Base-by-base conservation (phyloP, 2,329 filamentous ascomycete species). In the Phyllosticta paracitricarpa region DNA sequence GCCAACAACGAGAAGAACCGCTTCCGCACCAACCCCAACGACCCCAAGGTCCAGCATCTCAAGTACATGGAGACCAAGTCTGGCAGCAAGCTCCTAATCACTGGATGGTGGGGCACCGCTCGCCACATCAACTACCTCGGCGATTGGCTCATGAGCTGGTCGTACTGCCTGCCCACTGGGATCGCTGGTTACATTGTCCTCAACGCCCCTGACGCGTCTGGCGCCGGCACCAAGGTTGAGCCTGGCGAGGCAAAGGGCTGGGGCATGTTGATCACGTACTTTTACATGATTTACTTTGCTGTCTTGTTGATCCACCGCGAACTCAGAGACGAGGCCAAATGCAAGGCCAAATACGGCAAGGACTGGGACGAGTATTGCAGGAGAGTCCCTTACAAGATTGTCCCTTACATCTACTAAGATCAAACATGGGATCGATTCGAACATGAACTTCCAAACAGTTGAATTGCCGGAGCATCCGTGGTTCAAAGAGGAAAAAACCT, bases 71-170 rank as follows among this genome's bases (percentile, higher is more conserved):
- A 94, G 77, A 97, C 93, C 9, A 85, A 86, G 70, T 81, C 84
- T 2, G 93, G 93, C 58, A 91, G 89, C 62, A 89, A 87, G 67
- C 83, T 97, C 30, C 81, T 97, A 65, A 85, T 86, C 3, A 88
- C 89, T 0, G 93, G 93, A 61, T 97, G 93, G 93, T 97, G 93
- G 93, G 93, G 93, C 53, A 80, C 84, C 24, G 89, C 92, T 0
- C 85, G 93, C 52, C 93, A 97, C 76, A 93, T 97, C 81, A 97
- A 97, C 78, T 97, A 97, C 76, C 77, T 96, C 0, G 93, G 92
- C 58, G 93, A 97, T 77, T 97, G 92, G 92, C 81, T 94, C 66
- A 92, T 96, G 84, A 84, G 88, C 8, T 97, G 91, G 90, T 85
- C 91, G 0, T 97, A 94, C 76, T 90, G 86, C 66, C 80, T 97